These are phyloP conservation scores for Chalciporus piperatoides DNA, from an alignment of 1,284 basidiomycete species.

Conservation along the genomic window DNA sequence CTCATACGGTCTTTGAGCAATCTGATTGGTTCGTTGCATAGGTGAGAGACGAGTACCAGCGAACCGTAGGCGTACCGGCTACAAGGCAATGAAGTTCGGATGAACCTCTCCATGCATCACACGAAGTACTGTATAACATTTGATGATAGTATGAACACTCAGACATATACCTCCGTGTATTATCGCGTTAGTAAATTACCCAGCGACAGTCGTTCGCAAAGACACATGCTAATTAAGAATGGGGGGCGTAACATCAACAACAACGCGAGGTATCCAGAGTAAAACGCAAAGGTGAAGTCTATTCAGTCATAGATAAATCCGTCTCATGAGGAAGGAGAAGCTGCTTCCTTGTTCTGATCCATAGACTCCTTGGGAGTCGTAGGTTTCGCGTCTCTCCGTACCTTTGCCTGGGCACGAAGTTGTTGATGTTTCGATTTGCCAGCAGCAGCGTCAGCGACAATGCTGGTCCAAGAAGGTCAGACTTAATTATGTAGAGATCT, in stretches of 20 bases:
- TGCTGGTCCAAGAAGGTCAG: conserved; percentile 36
- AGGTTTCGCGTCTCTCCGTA: conserved; percentile 33
- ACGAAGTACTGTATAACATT: background rate
- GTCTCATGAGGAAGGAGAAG: conserved; percentile 16
- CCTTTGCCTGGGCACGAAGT: conserved; percentile 39
- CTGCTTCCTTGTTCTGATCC: conserved; percentile 19
- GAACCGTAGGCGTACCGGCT: conserved; percentile 8
- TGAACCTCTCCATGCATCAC: background rate
- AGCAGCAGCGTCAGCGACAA: conserved; percentile 67
- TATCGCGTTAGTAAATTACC: conserved; percentile 11
- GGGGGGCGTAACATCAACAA: conserved; percentile 12
- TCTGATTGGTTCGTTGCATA: conserved; percentile 14
- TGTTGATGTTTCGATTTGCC: conserved; percentile 59
- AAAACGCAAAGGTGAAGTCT: conserved; percentile 14
- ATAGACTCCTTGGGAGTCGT: conserved; percentile 18
- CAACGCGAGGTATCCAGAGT: conserved; percentile 17
- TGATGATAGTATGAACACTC: conserved; percentile 17
- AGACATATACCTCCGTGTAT: conserved; percentile 6
- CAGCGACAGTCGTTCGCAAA: conserved; percentile 9
- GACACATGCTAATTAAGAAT: conserved; percentile 23
- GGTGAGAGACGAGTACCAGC: conserved; percentile 34
- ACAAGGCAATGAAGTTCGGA: conserved; percentile 8
- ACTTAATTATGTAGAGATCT: background rate
- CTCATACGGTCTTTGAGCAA: background rate
- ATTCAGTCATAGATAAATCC: conserved; percentile 1